phyloP scores from a whole-genome alignment of 257 asterid genomes.

The Nicotiana tomentosiformis region DNA sequence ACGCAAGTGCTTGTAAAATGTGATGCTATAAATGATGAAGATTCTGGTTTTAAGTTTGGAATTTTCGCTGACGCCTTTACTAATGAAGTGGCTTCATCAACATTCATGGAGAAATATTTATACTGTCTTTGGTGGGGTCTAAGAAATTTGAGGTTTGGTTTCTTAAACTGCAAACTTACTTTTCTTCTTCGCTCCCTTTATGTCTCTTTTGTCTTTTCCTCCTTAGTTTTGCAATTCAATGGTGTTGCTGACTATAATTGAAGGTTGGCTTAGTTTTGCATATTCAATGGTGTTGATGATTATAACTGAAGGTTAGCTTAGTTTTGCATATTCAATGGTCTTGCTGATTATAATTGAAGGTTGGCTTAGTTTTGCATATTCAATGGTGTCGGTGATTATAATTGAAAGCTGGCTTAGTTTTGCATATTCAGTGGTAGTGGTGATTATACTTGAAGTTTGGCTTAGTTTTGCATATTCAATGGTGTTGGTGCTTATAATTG shows the following conservation, averaged over 20 bases:
- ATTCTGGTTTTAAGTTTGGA: slow-evolving; percentile 83
- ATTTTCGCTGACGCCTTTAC: slow-evolving; percentile 94
- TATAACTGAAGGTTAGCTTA: neutral
- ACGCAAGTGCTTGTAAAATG: slow-evolving; percentile 50
- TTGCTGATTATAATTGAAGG: too few species aligned
- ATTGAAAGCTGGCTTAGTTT: too few species aligned
- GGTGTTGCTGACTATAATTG: neutral
- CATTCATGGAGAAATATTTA: slow-evolving; percentile 62
- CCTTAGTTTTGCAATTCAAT: neutral
- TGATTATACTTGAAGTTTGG: too few species aligned
- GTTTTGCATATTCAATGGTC: neutral
- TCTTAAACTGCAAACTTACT: neutral
- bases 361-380: too few species aligned
- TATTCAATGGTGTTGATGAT: neutral
- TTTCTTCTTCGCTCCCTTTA: neutral
- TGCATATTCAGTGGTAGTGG: too few species aligned
- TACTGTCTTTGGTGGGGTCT: slow-evolving; percentile 99
- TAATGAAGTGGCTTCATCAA: slow-evolving; percentile 66
- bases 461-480: too few species aligned
- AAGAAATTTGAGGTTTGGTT: slow-evolving; percentile 73
- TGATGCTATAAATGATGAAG: slow-evolving; percentile 67
- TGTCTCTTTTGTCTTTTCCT: neutral
- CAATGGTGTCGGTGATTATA: too few species aligned
- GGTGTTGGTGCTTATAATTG: too few species aligned
- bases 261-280: neutral